Evolutionary conservation across 257 asterid species (phyloP), one percentile per base, ranked within the genome.

Genomic region (Rhazya stricta): DNA sequence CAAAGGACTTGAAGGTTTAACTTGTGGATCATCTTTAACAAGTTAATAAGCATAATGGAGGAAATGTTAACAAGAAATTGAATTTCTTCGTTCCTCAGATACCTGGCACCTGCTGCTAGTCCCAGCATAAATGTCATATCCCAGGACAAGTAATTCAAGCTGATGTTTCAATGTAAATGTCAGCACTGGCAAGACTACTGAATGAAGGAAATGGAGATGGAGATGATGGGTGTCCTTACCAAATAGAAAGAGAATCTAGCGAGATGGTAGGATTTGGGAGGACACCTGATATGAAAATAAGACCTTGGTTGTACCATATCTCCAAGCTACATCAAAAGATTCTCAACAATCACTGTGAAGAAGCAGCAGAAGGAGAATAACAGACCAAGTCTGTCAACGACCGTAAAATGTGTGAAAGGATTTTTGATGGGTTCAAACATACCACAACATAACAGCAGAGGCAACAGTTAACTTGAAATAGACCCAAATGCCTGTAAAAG

Each of bases 101-200:
- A 81, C 85, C 85, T 82, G 75, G 83, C 79, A 13, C 79, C 81
- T 48, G 77, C 66, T 0, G 77, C 73, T 50, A 82, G 23, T 69
- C 85, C 85, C 41, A 82, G 58, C 81, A 79, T 76, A 12, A 79
- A 61, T 15, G 67, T 57, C 74, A 82, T 76, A 37, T 82, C 83
- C 85, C 85, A 82, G 75, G 76, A 79, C 77, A 62, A 79, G 65
- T 82, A 82, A 72, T 79, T 82, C 85, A 82, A 76, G 81, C 81
- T 82, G 85, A 37, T 62, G 1, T 74, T 65, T 32, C 18, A 51
- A 37, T 36, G 0, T 46, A 42, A 36, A 8, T 18, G 51, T 73
- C 27, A 57, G 67, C 60, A 56, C 16, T 65, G n/a, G 29, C 9
- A n/a, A n/a, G n/a, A 54, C 43, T 18, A 78, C 16, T 32, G 42